These are phyloP conservation scores for Geotrichum histeridarum DNA, from an alignment of 1,139 yeast species.

Conservation along the genomic window DNA sequence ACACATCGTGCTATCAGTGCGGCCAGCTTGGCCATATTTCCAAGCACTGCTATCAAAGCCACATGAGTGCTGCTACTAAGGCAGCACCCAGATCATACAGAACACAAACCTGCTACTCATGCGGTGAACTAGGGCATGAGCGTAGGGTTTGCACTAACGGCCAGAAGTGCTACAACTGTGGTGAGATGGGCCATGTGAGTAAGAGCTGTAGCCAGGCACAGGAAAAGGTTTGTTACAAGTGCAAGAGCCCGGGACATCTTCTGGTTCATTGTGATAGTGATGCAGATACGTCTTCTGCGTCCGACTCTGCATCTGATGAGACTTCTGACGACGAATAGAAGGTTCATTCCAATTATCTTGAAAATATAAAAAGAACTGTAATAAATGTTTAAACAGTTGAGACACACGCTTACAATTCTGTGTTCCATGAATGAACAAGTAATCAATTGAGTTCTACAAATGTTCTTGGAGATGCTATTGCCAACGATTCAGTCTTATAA, in stretches of 20 bases:
- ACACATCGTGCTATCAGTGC: conserved; percentile 77
- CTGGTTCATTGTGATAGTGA: conserved; percentile 60
- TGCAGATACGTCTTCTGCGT: conserved; percentile 3
- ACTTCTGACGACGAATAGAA: too few species aligned
- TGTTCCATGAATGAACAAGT: too few species aligned
- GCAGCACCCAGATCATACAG: conserved; percentile 38
- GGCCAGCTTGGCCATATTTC: conserved; percentile 93
- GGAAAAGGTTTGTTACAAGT: conserved; percentile 80
- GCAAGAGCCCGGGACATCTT: conserved; percentile 87
- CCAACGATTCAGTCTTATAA: too few species aligned
- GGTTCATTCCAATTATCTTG: too few species aligned
- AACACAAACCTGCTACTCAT: conserved; percentile 76
- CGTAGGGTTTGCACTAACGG: conserved; percentile 38
- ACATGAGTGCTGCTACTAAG: conserved; percentile 37
- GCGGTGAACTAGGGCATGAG: conserved; percentile 81
- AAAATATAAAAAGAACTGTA: too few species aligned
- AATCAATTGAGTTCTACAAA: too few species aligned
- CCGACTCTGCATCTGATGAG: background rate
- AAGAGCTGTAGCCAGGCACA: conserved; percentile 67
- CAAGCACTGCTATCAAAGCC: conserved; percentile 51
- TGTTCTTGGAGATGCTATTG: too few species aligned
- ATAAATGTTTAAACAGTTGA: too few species aligned
- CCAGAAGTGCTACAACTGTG: conserved; percentile 84
- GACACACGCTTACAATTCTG: too few species aligned
- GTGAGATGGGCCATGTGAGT: conserved; percentile 82